Base-by-base conservation (phyloP, 2,329 filamentous ascomycete genomes). In the Thelonectria rubi region DNA sequence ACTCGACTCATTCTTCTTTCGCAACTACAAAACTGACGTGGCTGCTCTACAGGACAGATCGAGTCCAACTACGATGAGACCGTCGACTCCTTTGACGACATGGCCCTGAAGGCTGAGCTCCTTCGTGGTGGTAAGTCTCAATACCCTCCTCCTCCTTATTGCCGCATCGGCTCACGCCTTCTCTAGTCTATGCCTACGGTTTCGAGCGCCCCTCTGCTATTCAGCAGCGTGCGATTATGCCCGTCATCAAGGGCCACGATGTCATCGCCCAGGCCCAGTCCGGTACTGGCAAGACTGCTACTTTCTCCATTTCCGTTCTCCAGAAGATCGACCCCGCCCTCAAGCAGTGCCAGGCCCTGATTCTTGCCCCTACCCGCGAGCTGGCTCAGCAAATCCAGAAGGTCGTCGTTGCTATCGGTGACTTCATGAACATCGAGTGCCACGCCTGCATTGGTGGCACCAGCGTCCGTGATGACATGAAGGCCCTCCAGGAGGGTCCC, bases 61-160 rank as follows among this genome's bases (percentile, higher is more conserved):
- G 96, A 99, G 88, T 97, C 94, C 80, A 99, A 99, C 92, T 99
- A 98, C 86, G 95, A 99, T 88, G 94, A 98, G 88, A 94, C 94
- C 77, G 94, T 95, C 82, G 96, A 99, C 84, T 97, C 93, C 66
- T 99, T 99, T 84, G 95, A 99, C 84, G 88, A 94, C 76, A 99
- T 99, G 95, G 90, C 89, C 84, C 88, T 99, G 77, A 97, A 96
- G 89, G 79, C 93, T 70, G 95, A 99, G 87, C 91, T 99, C 78
- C 93, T 99, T 79, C 93, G 95, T 84, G 95, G 95, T 85, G 95
- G 82, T 85, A 74, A 78, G 78, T 80, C 60, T 64, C 62, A 37
- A 60, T 63, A 32, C 46, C 49, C 65, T 63, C 50, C 57, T 63
- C 50, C 57, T 42, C 54, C 54, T 63, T 64, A 47, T 69, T 65